Evolutionary conservation across 2,329 filamentous ascomycete genomes (phyloP).

Genomic region (Pseudogymnoascus sp.): DNA sequence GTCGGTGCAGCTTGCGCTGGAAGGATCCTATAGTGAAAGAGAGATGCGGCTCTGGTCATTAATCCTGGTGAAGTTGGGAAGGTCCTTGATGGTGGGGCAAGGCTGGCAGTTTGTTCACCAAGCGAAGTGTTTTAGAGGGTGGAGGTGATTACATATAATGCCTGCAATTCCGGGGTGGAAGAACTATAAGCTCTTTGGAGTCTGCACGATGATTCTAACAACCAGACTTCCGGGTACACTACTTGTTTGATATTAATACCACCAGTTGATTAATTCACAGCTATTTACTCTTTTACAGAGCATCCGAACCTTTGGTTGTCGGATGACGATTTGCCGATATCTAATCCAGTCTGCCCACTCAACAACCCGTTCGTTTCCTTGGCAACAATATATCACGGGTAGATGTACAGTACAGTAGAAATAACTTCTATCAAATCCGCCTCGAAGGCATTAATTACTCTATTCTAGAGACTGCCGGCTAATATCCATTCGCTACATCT

Average conservation of each 20-base stretch:
- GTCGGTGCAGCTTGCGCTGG: slow-evolving; percentile 12
- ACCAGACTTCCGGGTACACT: background rate
- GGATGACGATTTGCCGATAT: slow-evolving; percentile 5
- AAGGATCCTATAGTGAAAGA: slow-evolving; percentile 5
- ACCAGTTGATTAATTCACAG: background rate
- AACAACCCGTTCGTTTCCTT: background rate
- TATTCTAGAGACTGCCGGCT: background rate
- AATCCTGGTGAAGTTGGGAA: slow-evolving; percentile 8
- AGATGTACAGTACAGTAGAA: background rate
- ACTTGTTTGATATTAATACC: background rate
- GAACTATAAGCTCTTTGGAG: slow-evolving; percentile 6
- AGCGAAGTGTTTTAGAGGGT: slow-evolving; percentile 10
- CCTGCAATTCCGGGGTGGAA: slow-evolving; percentile 7
- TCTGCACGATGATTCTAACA: background rate
- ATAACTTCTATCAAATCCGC: slow-evolving; percentile 1
- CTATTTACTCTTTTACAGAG: background rate
- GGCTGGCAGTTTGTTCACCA: slow-evolving; percentile 8
- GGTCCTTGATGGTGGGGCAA: slow-evolving; percentile 10
- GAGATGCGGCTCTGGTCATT: slow-evolving; percentile 8
- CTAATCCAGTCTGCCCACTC: background rate
- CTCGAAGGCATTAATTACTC: slow-evolving; percentile 4
- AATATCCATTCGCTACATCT: background rate
- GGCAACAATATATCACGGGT: background rate
- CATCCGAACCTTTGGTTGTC: background rate
- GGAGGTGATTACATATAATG: slow-evolving; percentile 10